Evolutionary conservation across 768 basidiomycete genomes (phyloP).

Genomic region (Tylopilus cervinicoccineus): DNA sequence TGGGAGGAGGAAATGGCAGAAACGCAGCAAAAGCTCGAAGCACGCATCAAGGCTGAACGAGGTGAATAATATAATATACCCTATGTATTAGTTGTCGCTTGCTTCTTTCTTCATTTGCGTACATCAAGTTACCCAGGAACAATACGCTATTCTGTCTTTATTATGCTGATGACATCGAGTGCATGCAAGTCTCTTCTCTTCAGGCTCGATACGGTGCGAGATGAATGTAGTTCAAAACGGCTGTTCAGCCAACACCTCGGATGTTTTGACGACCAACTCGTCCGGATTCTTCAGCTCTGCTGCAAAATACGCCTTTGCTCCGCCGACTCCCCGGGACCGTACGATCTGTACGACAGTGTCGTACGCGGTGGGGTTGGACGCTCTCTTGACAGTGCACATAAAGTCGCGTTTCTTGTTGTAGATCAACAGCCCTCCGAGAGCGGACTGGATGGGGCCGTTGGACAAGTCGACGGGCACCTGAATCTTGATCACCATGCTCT

Average conservation of each 20-base stretch:
- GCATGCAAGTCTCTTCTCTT: not conserved
- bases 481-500: constrained; percentile 50
- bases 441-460: constrained; percentile 2
- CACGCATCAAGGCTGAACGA: not conserved
- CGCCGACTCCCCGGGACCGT: constrained; percentile 37
- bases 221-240: constrained; percentile 36
- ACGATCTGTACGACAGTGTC: constrained; percentile 39
- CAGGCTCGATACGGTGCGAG: not conserved
- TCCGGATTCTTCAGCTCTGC: constrained; percentile 46
- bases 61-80: not conserved
- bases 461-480: constrained; percentile 38
- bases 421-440: constrained; percentile 34
- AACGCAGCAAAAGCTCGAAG: constrained; percentile 34
- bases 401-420: constrained; percentile 56
- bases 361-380: constrained; percentile 36
- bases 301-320: constrained; percentile 51
- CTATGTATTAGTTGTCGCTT: not conserved
- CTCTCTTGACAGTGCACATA: constrained; percentile 38
- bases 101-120: not conserved
- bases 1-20: constrained; percentile 44
- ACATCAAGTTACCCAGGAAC: not conserved
- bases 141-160: not conserved
- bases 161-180: not conserved
- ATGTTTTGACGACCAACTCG: constrained; percentile 47
- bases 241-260: constrained; percentile 53